Evolutionary conservation across 2,329 filamentous ascomycete genomes (phyloP).

Genomic region (Diaporthe sp.): DNA sequence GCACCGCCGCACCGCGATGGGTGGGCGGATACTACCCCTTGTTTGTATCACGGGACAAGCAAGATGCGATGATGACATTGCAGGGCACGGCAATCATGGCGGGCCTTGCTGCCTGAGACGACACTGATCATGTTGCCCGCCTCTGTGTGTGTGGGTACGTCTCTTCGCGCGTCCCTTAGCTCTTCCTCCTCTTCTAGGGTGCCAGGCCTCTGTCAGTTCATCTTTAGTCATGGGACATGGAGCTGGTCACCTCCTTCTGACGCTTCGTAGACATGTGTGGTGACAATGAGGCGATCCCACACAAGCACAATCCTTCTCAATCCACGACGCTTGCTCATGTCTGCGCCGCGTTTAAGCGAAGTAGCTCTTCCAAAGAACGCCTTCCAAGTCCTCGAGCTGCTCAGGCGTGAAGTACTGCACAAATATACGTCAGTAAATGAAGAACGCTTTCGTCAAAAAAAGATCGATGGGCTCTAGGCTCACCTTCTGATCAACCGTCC

Average conservation of each 20-base stretch:
- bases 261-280: background rate
- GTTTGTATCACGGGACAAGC: background rate
- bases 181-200: background rate
- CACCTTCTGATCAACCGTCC: slow-evolving; percentile 98
- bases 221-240: background rate
- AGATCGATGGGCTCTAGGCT: slow-evolving; percentile 49
- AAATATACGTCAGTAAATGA: slow-evolving; percentile 47
- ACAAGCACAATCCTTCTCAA: background rate
- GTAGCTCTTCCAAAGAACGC: slow-evolving; percentile 99
- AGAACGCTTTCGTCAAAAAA: too few relatives aligned
- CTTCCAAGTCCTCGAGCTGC: slow-evolving; percentile 94
- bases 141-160: background rate
- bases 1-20: background rate
- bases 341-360: slow-evolving; percentile 76
- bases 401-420: slow-evolving; percentile 85
- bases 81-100: background rate
- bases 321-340: too few relatives aligned
- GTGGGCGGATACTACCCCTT: background rate
- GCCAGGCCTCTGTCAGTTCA: background rate
- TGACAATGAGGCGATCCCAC: background rate
- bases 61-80: slow-evolving; percentile 19
- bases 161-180: background rate
- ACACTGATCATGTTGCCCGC: background rate
- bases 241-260: background rate
- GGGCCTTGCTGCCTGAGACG: background rate